phyloP scores from a whole-genome alignment of 78 protist genomes.

The Emiliania huxleyi region DNA sequence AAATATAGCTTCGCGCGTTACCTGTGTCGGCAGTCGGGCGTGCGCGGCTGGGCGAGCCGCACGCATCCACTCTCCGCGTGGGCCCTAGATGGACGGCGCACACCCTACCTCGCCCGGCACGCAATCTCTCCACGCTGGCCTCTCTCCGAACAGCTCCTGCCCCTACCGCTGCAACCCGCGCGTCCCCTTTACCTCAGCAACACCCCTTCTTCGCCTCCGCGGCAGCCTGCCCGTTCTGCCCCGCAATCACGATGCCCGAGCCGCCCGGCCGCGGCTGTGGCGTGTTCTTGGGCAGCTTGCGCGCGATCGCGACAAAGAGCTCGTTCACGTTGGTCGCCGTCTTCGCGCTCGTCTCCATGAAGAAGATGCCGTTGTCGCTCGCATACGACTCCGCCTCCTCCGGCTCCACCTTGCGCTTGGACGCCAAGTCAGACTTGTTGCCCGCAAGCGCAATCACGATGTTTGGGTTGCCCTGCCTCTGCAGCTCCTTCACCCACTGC shows the following conservation, averaged over 20 bases:
- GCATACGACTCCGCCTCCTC: constrained; percentile 59
- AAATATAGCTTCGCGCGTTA: too few relatives aligned
- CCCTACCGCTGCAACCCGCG: too few relatives aligned
- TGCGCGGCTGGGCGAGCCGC: too few relatives aligned
- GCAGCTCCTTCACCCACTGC: constrained; percentile 94
- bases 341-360: constrained; percentile 94
- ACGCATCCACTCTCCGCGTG: too few relatives aligned
- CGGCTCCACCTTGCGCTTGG: constrained; percentile 70
- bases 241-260: neutral
- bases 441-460: constrained; percentile 95
- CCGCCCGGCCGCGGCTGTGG: neutral
- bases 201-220: neutral
- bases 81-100: too few relatives aligned
- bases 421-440: constrained; percentile 92
- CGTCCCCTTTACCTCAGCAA: too few relatives aligned
- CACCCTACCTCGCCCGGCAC: too few relatives aligned
- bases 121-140: too few relatives aligned
- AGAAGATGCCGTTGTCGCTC: constrained; percentile 57
- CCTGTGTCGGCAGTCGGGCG: too few relatives aligned
- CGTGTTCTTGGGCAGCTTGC: constrained; percentile 12
- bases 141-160: too few relatives aligned
- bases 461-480: constrained; percentile 91
- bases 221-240: too few relatives aligned
- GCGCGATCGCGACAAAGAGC: constrained; percentile 78
- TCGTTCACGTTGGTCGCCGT: constrained; percentile 86